A percentile compares a stretch with the other conserved stretches of the same genome.
phyloP scores from a whole-genome alignment of 2,329 filamentous ascomycete genomes.

The Colletotrichum sp. region DNA sequence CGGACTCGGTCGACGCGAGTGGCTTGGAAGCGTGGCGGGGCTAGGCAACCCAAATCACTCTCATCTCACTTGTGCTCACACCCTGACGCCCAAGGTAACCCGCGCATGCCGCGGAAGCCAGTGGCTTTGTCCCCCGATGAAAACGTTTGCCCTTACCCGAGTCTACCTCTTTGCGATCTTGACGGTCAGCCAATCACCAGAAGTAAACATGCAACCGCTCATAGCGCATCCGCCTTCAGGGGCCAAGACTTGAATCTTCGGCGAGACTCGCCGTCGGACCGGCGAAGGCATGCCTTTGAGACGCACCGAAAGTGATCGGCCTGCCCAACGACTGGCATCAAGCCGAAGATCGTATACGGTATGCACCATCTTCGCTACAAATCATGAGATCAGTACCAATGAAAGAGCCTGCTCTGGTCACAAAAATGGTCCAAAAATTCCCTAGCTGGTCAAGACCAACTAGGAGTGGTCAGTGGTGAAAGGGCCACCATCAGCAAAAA shows the following conservation, averaged over 20 bases:
- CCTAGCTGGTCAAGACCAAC: constrained; percentile 70
- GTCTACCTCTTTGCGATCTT: background rate
- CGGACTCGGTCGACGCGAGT: background rate
- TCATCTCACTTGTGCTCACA: background rate
- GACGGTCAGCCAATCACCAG: background rate
- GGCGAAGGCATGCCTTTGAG: background rate
- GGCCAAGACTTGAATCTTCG: background rate
- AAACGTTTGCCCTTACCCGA: background rate
- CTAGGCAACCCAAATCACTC: background rate
- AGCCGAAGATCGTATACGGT: background rate
- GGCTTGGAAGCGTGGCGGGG: background rate
- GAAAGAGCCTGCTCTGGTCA: background rate
- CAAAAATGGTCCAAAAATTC: constrained; percentile 73
- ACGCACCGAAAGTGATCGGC: background rate
- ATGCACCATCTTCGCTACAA: background rate
- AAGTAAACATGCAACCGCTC: background rate
- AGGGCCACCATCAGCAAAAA: constrained; percentile 93
- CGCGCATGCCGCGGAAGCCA: background rate
- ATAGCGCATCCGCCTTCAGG: background rate
- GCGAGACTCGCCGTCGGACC: background rate
- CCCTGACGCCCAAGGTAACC: background rate
- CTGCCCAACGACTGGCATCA: background rate
- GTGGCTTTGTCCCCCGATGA: background rate
- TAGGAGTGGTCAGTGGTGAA: constrained; percentile 72
- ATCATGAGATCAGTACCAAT: background rate